A percentile compares a stretch with the other conserved stretches of the same genome.
phyloP scores from a whole-genome alignment of 1,139 yeast species.

The Nakaseomyces glabratus region DNA sequence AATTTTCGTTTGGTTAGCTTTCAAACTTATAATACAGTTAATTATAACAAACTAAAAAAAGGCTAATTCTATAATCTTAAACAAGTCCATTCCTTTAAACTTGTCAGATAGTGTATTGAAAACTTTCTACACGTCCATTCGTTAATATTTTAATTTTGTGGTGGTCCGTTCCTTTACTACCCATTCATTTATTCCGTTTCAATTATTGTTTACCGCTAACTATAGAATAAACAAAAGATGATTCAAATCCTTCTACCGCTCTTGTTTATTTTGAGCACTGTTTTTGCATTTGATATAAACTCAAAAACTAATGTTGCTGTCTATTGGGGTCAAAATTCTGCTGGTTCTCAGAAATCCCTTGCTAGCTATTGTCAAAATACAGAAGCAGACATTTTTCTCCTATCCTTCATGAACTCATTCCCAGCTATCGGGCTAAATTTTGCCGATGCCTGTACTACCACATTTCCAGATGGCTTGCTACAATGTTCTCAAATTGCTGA shows the following conservation, averaged over 20 bases:
- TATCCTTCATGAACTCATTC: slow-evolving; percentile 62
- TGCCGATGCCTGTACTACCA: slow-evolving; percentile 54
- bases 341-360: slow-evolving; percentile 59
- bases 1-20: too few species aligned
- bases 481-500: slow-evolving; percentile 57
- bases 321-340: slow-evolving; percentile 90
- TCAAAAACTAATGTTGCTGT: slow-evolving; percentile 57
- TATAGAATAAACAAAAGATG: too few species aligned
- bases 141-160: too few species aligned
- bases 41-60: too few species aligned
- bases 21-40: too few species aligned
- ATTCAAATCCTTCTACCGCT: background rate
- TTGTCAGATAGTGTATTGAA: too few species aligned
- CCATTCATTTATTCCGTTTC: too few species aligned
- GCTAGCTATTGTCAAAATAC: slow-evolving; percentile 60
- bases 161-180: too few species aligned
- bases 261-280: slow-evolving; percentile 3
- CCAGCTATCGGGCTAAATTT: slow-evolving; percentile 56
- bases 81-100: too few species aligned
- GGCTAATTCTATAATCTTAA: too few species aligned
- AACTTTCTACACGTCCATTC: too few species aligned
- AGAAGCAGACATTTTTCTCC: slow-evolving; percentile 60
- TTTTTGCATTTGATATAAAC: slow-evolving; percentile 11
- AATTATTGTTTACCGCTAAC: too few species aligned
- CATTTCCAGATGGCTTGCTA: slow-evolving; percentile 46